These are phyloP conservation scores for Xylogone sp. DNA, from an alignment of 2,329 filamentous ascomycete species.

Conservation along the genomic window DNA sequence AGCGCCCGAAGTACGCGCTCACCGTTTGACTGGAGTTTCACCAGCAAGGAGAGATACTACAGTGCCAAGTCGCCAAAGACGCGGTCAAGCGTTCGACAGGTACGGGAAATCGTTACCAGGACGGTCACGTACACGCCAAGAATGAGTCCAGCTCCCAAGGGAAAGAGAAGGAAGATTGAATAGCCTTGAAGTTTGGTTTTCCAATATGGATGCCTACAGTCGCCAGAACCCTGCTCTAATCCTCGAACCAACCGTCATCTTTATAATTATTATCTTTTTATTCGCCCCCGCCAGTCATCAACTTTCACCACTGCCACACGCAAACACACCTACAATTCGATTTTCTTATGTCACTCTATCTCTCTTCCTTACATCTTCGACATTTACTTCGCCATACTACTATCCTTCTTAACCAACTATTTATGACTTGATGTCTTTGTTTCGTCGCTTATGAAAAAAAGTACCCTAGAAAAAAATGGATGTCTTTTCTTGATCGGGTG, in stretches of 20 bases:
- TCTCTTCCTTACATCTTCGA: no score
- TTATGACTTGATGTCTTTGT: slow-evolving; percentile 23
- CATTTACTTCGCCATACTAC: no score
- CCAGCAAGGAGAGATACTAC: slow-evolving; percentile 61
- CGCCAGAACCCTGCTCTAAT: not conserved
- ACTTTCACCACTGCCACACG: no score
- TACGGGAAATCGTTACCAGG: slow-evolving; percentile 88
- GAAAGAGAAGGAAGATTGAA: slow-evolving; percentile 79
- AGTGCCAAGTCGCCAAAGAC: slow-evolving; percentile 55
- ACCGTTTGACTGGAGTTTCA: slow-evolving; percentile 75
- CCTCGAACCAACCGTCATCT: slow-evolving; percentile 2
- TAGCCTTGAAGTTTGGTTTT: slow-evolving; percentile 20
- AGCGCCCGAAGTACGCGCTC: slow-evolving; percentile 61
- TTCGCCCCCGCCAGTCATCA: no score
- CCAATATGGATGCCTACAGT: no score
- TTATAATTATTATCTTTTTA: slow-evolving; percentile 1
- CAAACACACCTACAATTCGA: not conserved
- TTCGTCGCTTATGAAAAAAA: slow-evolving; percentile 9
- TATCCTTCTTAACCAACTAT: slow-evolving; percentile 4
- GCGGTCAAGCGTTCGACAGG: slow-evolving; percentile 62
- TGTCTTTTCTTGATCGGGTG: slow-evolving; percentile 1
- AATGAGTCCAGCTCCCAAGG: slow-evolving; percentile 86
- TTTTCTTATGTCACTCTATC: slow-evolving; percentile 8
- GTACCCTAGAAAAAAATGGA: not conserved
- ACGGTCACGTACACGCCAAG: slow-evolving; percentile 87